A percentile compares a stretch with the other conserved stretches of the same genome.
These are phyloP conservation scores for Madurella fahalii DNA, from an alignment of 2,329 filamentous ascomycete species.

Conservation along the genomic window DNA sequence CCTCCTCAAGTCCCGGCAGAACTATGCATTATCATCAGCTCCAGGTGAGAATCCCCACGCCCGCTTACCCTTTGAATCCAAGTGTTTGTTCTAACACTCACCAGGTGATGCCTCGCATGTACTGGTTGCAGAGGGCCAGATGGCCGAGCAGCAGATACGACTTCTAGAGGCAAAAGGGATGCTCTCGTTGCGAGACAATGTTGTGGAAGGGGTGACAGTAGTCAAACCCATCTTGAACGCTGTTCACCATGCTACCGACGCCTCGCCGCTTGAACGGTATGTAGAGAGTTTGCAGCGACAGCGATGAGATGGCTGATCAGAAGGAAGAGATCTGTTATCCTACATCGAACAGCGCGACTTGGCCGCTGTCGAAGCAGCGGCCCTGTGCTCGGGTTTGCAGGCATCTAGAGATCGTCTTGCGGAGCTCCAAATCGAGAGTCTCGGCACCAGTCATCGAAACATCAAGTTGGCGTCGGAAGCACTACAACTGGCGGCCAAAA, in stretches of 20 bases:
- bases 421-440: slow-evolving; percentile 54
- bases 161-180: slow-evolving; percentile 66
- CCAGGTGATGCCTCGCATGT: slow-evolving; percentile 6
- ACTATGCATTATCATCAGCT: slow-evolving; percentile 1
- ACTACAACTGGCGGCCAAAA: slow-evolving; percentile 53
- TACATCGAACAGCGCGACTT: slow-evolving; percentile 64
- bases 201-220: slow-evolving; percentile 64
- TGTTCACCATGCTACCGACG: slow-evolving; percentile 63
- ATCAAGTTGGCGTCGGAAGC: slow-evolving; percentile 58
- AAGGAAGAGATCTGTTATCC: slow-evolving; percentile 61
- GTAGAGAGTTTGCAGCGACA: background rate
- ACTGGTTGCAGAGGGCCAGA: slow-evolving; percentile 40
- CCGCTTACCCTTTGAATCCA: slow-evolving; percentile 8
- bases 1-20: slow-evolving; percentile 53
- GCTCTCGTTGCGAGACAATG: slow-evolving; percentile 65
- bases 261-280: slow-evolving; percentile 66
- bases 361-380: slow-evolving; percentile 59
- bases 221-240: slow-evolving; percentile 74
- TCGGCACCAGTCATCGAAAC: slow-evolving; percentile 56
- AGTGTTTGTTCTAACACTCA: background rate
- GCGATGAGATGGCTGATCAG: background rate
- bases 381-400: slow-evolving; percentile 51
- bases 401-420: slow-evolving; percentile 50
- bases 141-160: slow-evolving; percentile 58
- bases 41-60: slow-evolving; percentile 30